These are phyloP conservation scores for Thalassiosira pacifica DNA, from an alignment of 352 stramenopile species.

Conservation along the genomic window DNA sequence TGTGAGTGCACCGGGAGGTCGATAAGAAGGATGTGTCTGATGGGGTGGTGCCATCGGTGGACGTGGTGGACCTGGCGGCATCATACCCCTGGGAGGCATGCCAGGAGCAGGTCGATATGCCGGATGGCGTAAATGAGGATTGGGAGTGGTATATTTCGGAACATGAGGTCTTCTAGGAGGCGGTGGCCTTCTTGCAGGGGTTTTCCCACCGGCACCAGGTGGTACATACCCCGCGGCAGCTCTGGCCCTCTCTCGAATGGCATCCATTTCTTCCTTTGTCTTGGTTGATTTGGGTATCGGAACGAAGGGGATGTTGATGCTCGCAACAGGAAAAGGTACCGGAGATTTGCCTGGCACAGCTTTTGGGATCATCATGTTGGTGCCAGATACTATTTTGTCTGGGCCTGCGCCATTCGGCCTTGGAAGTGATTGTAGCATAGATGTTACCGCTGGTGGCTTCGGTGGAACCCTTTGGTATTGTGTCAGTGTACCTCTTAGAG, in stretches of 20 bases:
- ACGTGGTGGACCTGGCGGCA: conserved; percentile 7
- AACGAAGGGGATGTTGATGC: conserved; percentile 54
- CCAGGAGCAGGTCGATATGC: conserved; percentile 7
- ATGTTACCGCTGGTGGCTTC: too few relatives aligned
- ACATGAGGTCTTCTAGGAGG: conserved; percentile 5
- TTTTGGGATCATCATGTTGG: background rate
- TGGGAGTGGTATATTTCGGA: background rate
- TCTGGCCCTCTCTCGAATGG: conserved; percentile 72
- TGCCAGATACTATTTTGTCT: too few relatives aligned
- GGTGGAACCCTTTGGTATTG: too few relatives aligned
- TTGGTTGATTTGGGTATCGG: conserved; percentile 75
- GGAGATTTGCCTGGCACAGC: conserved; percentile 8
- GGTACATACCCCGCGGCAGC: conserved; percentile 77
- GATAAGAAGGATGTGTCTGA: conserved; percentile 42
- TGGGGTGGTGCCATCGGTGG: too few relatives aligned
- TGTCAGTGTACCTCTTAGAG: too few relatives aligned
- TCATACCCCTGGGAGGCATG: conserved; percentile 32
- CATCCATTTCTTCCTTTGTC: conserved; percentile 75
- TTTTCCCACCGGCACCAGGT: conserved; percentile 26
- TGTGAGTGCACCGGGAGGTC: too few relatives aligned
- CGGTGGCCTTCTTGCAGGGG: conserved; percentile 27
- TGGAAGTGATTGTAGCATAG: too few relatives aligned
- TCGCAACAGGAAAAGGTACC: conserved; percentile 42
- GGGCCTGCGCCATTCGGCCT: too few relatives aligned
- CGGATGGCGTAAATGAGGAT: conserved; percentile 4